phyloP scores from a whole-genome alignment of 2,329 filamentous ascomycete species.

The Xylariaceae sp. region DNA sequence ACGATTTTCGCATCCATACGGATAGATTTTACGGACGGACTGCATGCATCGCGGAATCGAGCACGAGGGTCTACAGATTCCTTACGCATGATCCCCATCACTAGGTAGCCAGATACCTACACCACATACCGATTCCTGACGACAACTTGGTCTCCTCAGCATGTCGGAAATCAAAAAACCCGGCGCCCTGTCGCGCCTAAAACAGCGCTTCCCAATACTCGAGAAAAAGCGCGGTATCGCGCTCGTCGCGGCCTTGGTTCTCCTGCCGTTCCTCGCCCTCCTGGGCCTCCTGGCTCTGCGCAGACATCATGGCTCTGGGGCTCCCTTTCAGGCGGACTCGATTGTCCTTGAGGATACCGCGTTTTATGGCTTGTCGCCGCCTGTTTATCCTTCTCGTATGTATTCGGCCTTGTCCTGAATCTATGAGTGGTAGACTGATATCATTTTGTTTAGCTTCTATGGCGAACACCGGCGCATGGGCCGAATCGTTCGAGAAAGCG shows the following conservation, averaged over 20 bases:
- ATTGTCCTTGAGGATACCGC: constrained; percentile 33
- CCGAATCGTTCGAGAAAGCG: constrained; percentile 61
- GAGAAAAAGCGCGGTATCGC: constrained; percentile 27
- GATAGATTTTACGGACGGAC: too few species aligned
- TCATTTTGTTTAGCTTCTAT: constrained; percentile 38
- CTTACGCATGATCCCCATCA: too few species aligned
- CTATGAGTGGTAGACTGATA: constrained; percentile 3
- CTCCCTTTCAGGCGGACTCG: not conserved
- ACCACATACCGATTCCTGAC: too few species aligned
- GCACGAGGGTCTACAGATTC: too few species aligned
- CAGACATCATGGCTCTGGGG: constrained; percentile 15
- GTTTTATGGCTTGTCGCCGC: constrained; percentile 47
- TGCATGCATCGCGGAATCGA: too few species aligned
- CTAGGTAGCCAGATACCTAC: too few species aligned
- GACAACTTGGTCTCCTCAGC: not conserved
- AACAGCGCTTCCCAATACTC: constrained; percentile 28
- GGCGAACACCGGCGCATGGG: constrained; percentile 62
- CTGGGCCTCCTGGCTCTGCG: constrained; percentile 31
- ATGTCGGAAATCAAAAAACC: constrained; percentile 2
- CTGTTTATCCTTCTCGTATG: constrained; percentile 49
- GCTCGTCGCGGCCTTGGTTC: constrained; percentile 27
- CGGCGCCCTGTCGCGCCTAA: constrained; percentile 11
- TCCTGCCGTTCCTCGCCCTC: constrained; percentile 31
- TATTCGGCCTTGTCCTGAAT: constrained; percentile 1
- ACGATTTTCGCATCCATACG: too few species aligned